Evolutionary conservation across 1,139 yeast species (phyloP), one percentile per base, ranked within the genome.

Genomic region (Nakaseomyces nivariensis): DNA sequence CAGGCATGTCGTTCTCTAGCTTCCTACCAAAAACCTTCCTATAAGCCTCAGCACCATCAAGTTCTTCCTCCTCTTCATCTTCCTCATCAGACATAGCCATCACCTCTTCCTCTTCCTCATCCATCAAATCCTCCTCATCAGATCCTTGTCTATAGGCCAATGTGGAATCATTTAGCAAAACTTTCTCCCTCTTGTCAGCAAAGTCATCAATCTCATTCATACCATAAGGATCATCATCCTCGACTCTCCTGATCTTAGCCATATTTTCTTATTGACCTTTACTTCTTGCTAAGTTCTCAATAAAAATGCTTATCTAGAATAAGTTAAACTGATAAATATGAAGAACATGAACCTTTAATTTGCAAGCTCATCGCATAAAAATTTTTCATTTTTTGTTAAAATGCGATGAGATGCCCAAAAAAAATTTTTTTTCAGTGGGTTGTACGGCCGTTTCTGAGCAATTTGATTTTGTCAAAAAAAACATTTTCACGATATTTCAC

Each of bases 201-300:
- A 85, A 83, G 29, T 76, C 78, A 62, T 86, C 95, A 9, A 85
- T 83, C 59, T 85, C 95, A 62, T 82, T 82, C 36, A 76, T 63
- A 7, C 73, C 74, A 55, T 67, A 67, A 4, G 62, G 57, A 49
- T 63, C 65, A 24, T 60, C 63, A 13, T 45, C 45, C n/a, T 46
- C 32, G 13, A 13, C 48, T 17, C 37, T 38, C 7, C 25, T n/a
- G 9, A 45, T 51, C 7, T 25, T 49, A 11, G 47, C 43, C 11
- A 32, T 46, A 17, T 38, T 5, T 38, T 38, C 24, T 26, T 25
- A 5, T 26, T 8, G 24, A 8, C 4, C 42, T 36, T 11, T 8
- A 5, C 6, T n/a, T 33, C 5, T 33, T 33, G 7, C 5, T 11
- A n/a, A 33, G 22, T 38, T 38, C 17, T 17, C 22, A 17, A n/a